These are phyloP conservation scores for Flammula alnicola DNA, from an alignment of 1,284 basidiomycete species.

Conservation along the genomic window DNA sequence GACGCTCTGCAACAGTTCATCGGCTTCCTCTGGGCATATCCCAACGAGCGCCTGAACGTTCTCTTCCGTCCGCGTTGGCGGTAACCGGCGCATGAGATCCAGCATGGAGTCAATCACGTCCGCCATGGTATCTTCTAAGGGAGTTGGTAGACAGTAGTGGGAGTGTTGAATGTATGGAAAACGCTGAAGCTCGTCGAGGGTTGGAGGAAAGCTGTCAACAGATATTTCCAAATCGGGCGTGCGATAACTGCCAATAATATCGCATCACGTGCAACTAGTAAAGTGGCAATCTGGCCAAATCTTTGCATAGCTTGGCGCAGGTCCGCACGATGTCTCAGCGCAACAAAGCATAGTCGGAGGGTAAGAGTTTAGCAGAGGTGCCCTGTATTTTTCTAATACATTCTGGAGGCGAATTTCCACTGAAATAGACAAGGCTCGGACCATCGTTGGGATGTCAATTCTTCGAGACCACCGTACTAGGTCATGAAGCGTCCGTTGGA, in stretches of 20 bases:
- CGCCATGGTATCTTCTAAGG: slow-evolving; percentile 48
- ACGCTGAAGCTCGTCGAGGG: neutral
- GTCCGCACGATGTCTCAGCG: too few relatives aligned
- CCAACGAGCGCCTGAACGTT: slow-evolving; percentile 85
- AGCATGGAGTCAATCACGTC: slow-evolving; percentile 89
- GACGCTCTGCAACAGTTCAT: slow-evolving; percentile 93
- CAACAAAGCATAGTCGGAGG: too few relatives aligned
- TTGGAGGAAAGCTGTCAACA: neutral
- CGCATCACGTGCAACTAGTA: too few relatives aligned
- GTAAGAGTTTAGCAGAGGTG: too few relatives aligned
- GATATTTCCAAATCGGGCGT: slow-evolving; percentile 9
- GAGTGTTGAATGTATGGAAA: neutral
- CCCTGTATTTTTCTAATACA: too few relatives aligned
- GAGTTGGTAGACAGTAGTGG: neutral
- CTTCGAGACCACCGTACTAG: too few relatives aligned
- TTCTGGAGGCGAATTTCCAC: too few relatives aligned
- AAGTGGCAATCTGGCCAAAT: neutral
- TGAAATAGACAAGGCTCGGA: too few relatives aligned
- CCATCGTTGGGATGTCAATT: too few relatives aligned
- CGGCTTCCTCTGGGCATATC: slow-evolving; percentile 93
- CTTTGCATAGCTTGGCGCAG: neutral
- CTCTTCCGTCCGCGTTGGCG: slow-evolving; percentile 88
- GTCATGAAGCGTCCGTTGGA: too few relatives aligned
- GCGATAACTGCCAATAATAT: too few relatives aligned
- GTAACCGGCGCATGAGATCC: slow-evolving; percentile 94